Conservation (phyloP, 352 stramenopile species). For the Globisporangium radiosum region DNA sequence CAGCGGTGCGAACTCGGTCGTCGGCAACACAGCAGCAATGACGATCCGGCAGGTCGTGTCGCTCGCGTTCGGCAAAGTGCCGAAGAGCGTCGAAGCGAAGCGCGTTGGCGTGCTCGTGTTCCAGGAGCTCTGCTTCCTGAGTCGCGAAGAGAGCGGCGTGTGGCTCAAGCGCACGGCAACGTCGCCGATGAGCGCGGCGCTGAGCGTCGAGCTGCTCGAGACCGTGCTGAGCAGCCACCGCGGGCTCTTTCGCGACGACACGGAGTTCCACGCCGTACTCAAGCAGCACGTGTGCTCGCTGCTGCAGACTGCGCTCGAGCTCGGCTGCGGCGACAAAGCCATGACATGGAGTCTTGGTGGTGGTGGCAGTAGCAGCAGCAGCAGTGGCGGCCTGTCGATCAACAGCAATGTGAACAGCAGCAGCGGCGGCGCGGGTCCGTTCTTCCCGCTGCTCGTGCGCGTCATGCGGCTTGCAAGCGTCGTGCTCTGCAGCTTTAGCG, state of each 20-base stretch:
- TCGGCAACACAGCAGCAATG: conserved; percentile 83
- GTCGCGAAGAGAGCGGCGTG: conserved; percentile 74
- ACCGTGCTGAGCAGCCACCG: conserved; percentile 60
- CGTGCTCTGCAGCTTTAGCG: conserved; percentile 71
- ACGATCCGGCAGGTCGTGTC: conserved; percentile 86
- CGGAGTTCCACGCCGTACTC: conserved; percentile 69
- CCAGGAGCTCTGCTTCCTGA: conserved; percentile 84
- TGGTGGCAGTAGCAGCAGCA: conserved; percentile 12
- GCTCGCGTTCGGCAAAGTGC: conserved; percentile 78
- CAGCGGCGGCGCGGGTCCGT: conserved; percentile 24
- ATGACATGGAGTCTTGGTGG: conserved; percentile 2
- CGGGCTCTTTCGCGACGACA: conserved; percentile 57
- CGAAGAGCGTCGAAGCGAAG: conserved; percentile 60
- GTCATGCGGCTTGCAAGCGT: conserved; percentile 78
- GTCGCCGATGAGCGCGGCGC: conserved; percentile 69
- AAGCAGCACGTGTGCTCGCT: conserved; percentile 79
- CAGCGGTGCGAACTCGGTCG: conserved; percentile 68
- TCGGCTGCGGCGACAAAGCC: conserved; percentile 47
- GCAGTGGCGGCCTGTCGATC: conserved; percentile 8
- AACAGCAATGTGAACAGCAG: conserved; percentile 24
- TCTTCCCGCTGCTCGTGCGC: conserved; percentile 78
- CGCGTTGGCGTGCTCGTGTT: conserved; percentile 80
- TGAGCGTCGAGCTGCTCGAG: conserved; percentile 77
- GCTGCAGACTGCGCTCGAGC: conserved; percentile 65
- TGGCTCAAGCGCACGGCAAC: conserved; percentile 77